phyloP scores from a whole-genome alignment of 352 stramenopile genomes.

The Globisporangium barbulae region DNA sequence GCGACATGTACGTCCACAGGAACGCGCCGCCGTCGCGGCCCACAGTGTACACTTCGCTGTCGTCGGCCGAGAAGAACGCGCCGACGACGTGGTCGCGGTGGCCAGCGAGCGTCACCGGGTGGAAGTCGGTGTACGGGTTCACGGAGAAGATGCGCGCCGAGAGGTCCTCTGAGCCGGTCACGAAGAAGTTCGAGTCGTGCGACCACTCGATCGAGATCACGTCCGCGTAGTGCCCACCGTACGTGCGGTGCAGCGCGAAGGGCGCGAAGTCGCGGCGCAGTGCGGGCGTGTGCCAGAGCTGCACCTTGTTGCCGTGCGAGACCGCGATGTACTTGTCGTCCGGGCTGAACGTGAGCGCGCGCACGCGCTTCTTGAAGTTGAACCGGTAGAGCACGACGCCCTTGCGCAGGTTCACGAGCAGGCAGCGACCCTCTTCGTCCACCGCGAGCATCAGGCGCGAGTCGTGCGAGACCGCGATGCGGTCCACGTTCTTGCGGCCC shows the following conservation, averaged over 20 bases:
- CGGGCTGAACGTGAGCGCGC: constrained; percentile 85
- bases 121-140: constrained; percentile 63
- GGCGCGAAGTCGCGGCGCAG: constrained; percentile 89
- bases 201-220: constrained; percentile 86
- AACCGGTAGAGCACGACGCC: constrained; percentile 91
- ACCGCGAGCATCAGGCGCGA: constrained; percentile 87
- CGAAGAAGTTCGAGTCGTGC: constrained; percentile 88
- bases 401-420: constrained; percentile 90
- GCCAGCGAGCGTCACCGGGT: constrained; percentile 84
- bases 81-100: constrained; percentile 86
- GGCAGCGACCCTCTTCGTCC: constrained; percentile 87
- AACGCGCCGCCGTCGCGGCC: constrained; percentile 85
- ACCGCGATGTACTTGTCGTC: constrained; percentile 89
- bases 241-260: constrained; percentile 87
- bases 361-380: constrained; percentile 92
- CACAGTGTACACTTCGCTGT: constrained; percentile 83
- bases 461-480: constrained; percentile 86
- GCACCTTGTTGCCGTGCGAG: constrained; percentile 87
- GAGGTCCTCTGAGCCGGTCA: constrained; percentile 86
- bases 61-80: constrained; percentile 83
- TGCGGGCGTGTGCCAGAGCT: constrained; percentile 88
- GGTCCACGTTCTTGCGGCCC: constrained; percentile 87
- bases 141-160: constrained; percentile 87
- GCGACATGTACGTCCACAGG: constrained; percentile 78
- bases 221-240: constrained; percentile 87